Conservation (phyloP, 805 yeast species). For the Candida orba region DNA sequence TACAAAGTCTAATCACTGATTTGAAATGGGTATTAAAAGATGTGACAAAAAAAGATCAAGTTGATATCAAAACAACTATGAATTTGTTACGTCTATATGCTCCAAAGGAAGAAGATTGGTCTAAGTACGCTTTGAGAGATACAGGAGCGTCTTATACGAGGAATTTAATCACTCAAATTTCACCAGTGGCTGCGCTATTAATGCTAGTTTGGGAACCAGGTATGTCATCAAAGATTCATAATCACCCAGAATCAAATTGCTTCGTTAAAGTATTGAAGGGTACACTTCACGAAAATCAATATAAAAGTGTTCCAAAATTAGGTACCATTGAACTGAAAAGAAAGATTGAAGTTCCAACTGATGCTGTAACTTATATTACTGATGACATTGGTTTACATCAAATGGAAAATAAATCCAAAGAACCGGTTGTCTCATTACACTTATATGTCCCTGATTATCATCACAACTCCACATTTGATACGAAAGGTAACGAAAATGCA, state of each 20-base stretch:
- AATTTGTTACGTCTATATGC: slow-evolving; percentile 21
- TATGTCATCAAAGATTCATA: slow-evolving; percentile 37
- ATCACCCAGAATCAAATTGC: slow-evolving; percentile 44
- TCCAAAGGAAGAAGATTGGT: slow-evolving; percentile 35
- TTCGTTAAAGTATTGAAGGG: slow-evolving; percentile 39
- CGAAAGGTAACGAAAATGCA: slow-evolving; percentile 1
- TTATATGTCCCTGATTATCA: slow-evolving; percentile 33
- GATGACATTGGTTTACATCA: slow-evolving; percentile 41
- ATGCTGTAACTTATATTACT: slow-evolving; percentile 38
- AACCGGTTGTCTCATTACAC: slow-evolving; percentile 34
- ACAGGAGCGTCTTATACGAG: slow-evolving; percentile 32
- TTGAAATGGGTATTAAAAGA: not conserved
- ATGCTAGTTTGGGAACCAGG: slow-evolving; percentile 42
- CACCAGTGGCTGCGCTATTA: slow-evolving; percentile 36
- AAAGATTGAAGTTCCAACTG: slow-evolving; percentile 12
- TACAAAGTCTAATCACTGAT: slow-evolving; percentile 7
- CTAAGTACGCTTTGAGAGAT: slow-evolving; percentile 34
- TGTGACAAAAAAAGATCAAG: slow-evolving; percentile 2
- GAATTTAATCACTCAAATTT: slow-evolving; percentile 29
- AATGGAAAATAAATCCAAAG: slow-evolving; percentile 31
- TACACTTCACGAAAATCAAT: slow-evolving; percentile 8
- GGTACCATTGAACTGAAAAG: slow-evolving; percentile 1
- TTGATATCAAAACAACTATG: slow-evolving; percentile 9
- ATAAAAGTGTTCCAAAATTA: slow-evolving; percentile 1
- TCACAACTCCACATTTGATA: slow-evolving; percentile 1